Base-by-base conservation (phyloP, 768 basidiomycete species). In the Mycena maculata region DNA sequence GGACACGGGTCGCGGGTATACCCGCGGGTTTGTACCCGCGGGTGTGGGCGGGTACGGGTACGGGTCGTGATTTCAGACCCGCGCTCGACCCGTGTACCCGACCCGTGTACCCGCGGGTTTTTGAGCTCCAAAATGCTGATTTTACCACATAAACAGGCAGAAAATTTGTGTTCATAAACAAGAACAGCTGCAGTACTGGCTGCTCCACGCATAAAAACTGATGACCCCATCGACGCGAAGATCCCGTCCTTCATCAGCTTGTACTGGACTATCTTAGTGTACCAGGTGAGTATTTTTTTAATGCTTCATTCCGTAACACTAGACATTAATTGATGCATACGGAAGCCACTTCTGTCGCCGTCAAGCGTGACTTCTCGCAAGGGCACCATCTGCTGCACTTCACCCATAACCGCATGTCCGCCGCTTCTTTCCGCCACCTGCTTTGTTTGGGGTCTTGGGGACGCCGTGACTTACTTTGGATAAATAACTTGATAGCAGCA, bases 331-430 rank as follows among this genome's bases (percentile, higher is more conserved):
- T 18, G 47, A 28, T 38, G 23, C 33, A 36, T 33, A 36, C 33
- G 20, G 33, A n/a, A 63, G 61, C 52, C 12, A 68, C 66, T 33
- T 68, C 66, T 33, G 48, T 47, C 8, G 50, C 61, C 4, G 50
- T 67, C 16, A 44, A 62, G 27, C 52, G 44, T 31, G 66, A 63
- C 23, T 67, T 67, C 28, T 67, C 66, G 12, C 60, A 56, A 18
- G 66, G 66, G 0, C 53, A 52, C 9, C 38, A 22, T 20, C 60
- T 67, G 1, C 66, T 67, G 15, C 45, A 38, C 12, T 63, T 63
- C 41, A 63, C 60, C 13, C 39, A 41, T 4, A 63, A 63, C 50
- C 39, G 60, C 4, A 30, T 61, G 28, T 52, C 44, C 8, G 30
- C 30, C 20, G 15, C 7, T 2, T 50, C 60, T 22, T 31, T 61